Evolutionary conservation across 2,329 filamentous ascomycete genomes (phyloP).

Genomic region (Arachnomyces sp.): DNA sequence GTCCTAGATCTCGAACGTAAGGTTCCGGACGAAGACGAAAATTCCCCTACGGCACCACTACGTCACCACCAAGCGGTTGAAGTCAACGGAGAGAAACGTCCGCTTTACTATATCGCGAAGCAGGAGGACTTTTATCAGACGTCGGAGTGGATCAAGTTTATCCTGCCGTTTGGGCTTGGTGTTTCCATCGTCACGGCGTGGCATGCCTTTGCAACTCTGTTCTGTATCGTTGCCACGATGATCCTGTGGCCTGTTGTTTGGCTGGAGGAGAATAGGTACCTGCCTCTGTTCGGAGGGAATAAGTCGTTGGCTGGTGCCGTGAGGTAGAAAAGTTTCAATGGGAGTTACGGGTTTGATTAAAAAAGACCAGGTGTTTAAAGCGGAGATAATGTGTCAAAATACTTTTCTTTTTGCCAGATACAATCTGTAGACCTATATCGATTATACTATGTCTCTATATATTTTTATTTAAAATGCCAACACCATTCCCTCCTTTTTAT

Average conservation of each 20-base stretch:
- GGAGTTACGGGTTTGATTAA: no score
- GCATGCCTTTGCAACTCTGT: constrained; percentile 57
- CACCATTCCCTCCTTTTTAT: no score
- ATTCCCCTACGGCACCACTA: constrained; percentile 7
- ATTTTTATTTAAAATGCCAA: no score
- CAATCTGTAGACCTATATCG: no score
- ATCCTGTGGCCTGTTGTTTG: constrained; percentile 45
- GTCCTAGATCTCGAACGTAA: constrained; percentile 52
- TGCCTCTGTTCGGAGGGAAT: constrained; percentile 14
- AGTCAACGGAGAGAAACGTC: constrained; percentile 17
- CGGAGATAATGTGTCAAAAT: no score
- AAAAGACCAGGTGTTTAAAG: no score
- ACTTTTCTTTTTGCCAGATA: no score
- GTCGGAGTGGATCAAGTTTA: constrained; percentile 67
- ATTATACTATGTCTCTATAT: no score
- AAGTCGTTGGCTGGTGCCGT: not conserved
- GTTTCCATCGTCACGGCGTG: constrained; percentile 50
- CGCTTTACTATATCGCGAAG: constrained; percentile 61
- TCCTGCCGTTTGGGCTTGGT: constrained; percentile 54
- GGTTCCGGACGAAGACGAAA: constrained; percentile 22
- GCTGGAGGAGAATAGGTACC: constrained; percentile 37
- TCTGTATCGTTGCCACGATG: constrained; percentile 56
- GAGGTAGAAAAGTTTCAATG: not conserved
- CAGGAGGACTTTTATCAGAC: constrained; percentile 80
- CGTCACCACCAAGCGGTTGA: not conserved